Evolutionary conservation across 2,329 filamentous ascomycete species (phyloP).

Genomic region (Fusarium euwallaceae): DNA sequence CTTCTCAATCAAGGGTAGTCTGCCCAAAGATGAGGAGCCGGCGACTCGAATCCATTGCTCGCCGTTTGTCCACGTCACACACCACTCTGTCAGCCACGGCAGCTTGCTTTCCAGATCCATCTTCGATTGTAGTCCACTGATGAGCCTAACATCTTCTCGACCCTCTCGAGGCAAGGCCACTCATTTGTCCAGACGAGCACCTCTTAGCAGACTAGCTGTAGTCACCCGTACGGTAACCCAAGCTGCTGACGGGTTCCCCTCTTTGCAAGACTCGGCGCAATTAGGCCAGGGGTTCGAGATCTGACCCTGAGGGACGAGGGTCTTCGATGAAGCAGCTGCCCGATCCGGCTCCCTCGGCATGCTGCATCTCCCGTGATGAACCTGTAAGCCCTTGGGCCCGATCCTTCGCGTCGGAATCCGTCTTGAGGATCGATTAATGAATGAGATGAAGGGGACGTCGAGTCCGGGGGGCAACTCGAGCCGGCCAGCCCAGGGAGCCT

Average conservation of each 20-base stretch:
- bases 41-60: neutral
- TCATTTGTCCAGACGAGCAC: neutral
- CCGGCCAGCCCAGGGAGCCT: slow-evolving; percentile 10
- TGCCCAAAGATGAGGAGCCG: neutral
- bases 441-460: neutral
- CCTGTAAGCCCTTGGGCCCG: neutral
- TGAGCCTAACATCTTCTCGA: neutral
- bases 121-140: neutral
- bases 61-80: neutral
- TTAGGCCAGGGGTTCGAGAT: neutral
- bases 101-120: neutral
- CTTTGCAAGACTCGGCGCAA: neutral
- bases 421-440: neutral
- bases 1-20: neutral
- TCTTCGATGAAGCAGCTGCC: slow-evolving; percentile 18
- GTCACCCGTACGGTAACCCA: neutral
- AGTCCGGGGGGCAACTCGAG: slow-evolving; percentile 24
- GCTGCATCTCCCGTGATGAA: neutral
- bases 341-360: neutral
- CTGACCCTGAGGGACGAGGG: neutral
- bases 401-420: neutral
- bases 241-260: neutral
- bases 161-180: neutral
- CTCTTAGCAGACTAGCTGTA: neutral
- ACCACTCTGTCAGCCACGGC: neutral